phyloP scores from a whole-genome alignment of 2,329 filamentous ascomycete genomes.

The Nothophaeocryptopus gaeumannii region DNA sequence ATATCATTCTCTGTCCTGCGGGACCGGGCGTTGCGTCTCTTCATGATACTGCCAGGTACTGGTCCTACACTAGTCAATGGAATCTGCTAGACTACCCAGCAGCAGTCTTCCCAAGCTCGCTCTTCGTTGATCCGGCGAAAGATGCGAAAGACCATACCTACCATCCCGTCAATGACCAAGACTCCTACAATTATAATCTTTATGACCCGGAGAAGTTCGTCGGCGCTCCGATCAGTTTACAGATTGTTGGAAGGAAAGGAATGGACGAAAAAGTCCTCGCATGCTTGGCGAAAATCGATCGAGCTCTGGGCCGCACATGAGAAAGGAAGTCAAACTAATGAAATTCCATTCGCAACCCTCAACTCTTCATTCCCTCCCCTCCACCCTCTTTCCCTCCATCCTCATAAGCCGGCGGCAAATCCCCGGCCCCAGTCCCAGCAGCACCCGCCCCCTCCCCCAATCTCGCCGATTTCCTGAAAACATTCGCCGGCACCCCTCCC shows the following conservation, averaged over 20 bases:
- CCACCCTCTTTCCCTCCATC: no score
- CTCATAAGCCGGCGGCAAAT: no score
- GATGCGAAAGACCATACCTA: slow-evolving; percentile 40
- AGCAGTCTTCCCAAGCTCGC: slow-evolving; percentile 56
- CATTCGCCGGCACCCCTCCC: no score
- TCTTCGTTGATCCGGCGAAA: slow-evolving; percentile 35
- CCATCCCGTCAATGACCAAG: slow-evolving; percentile 42
- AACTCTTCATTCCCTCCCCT: no score
- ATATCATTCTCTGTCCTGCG: slow-evolving; percentile 55
- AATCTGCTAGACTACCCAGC: slow-evolving; percentile 60
- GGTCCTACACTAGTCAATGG: slow-evolving; percentile 65
- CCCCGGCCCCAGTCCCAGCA: no score
- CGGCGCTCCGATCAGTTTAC: slow-evolving; percentile 3
- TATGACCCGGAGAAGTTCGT: slow-evolving; percentile 33
- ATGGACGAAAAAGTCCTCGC: slow-evolving; percentile 8
- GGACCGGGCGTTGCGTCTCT: slow-evolving; percentile 53
- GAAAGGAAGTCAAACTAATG: background rate
- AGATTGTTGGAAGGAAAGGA: slow-evolving; percentile 8
- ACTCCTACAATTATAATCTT: slow-evolving; percentile 46
- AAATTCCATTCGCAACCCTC: no score
- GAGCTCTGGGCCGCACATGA: background rate
- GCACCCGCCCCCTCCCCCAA: no score
- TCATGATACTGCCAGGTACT: slow-evolving; percentile 54
- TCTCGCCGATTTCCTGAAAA: no score
- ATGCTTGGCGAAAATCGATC: slow-evolving; percentile 4